A percentile compares a stretch with the other conserved stretches of the same genome.
Conservation (phyloP, 805 yeast species). For the Candida sanyiensis region DNA sequence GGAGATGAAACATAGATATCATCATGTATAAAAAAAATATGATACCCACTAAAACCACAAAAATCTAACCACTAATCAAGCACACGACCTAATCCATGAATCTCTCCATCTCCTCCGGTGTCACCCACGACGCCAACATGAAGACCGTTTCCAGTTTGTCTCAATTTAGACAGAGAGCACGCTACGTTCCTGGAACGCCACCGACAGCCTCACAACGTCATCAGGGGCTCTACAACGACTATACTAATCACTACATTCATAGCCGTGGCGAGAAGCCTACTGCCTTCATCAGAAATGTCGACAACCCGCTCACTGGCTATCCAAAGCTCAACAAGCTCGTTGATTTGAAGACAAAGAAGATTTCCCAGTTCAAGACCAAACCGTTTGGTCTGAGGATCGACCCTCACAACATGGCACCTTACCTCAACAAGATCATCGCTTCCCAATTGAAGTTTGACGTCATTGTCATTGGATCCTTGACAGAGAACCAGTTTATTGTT, state of each 20-base stretch:
- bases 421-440: conserved; percentile 56
- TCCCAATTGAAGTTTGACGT: conserved; percentile 72
- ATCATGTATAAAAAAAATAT: background rate
- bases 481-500: conserved; percentile 63
- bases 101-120: conserved; percentile 9
- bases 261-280: conserved; percentile 54
- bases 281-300: conserved; percentile 56
- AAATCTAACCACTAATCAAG: background rate
- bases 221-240: conserved; percentile 52
- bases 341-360: conserved; percentile 57
- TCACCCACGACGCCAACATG: conserved; percentile 7
- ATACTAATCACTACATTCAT: conserved; percentile 62
- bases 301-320: conserved; percentile 71
- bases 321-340: conserved; percentile 74
- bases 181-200: conserved; percentile 8
- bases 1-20: conserved; percentile 1
- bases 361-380: conserved; percentile 43
- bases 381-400: conserved; percentile 63
- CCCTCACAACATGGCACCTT: conserved; percentile 47
- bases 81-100: background rate
- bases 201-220: conserved; percentile 9
- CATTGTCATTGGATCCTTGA: conserved; percentile 84
- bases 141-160: conserved; percentile 5
- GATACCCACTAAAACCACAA: background rate
- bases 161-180: conserved; percentile 3